Conservation (phyloP, 2,329 filamentous ascomycete genomes). For the Aspergillus piperis region DNA sequence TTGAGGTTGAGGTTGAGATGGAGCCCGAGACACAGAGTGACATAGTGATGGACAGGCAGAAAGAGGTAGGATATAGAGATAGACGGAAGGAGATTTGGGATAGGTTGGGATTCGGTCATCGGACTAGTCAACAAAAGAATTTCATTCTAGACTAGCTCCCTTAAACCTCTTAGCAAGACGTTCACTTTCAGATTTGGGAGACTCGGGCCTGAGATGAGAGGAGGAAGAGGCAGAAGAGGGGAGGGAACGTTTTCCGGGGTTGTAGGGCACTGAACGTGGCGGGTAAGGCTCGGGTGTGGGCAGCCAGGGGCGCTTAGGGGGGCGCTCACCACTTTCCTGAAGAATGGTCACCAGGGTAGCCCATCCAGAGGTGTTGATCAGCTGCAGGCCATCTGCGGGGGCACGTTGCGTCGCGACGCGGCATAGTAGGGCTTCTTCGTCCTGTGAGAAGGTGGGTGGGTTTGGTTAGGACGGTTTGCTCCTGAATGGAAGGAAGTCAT, state of each 20-base stretch:
- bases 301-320: constrained; percentile 68
- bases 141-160: constrained; percentile 58
- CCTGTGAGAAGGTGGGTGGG: constrained; percentile 54
- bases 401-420: constrained; percentile 81
- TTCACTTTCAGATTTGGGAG: constrained; percentile 54
- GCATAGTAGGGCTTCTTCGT: constrained; percentile 84
- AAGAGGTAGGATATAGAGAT: neutral
- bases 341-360: constrained; percentile 90
- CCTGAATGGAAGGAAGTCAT: neutral
- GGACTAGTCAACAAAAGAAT: constrained; percentile 9
- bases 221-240: constrained; percentile 22
- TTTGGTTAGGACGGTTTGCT: no score
- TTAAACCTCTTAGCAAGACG: constrained; percentile 67
- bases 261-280: constrained; percentile 30
- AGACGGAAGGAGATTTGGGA: constrained; percentile 3
- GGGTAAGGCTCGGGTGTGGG: constrained; percentile 40
- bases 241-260: constrained; percentile 38
- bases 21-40: neutral
- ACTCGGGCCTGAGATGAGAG: constrained; percentile 29
- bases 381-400: constrained; percentile 75
- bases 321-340: constrained; percentile 95
- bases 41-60: neutral
- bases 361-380: constrained; percentile 88
- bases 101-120: neutral
- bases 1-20: neutral